Evolutionary conservation across 345 rosid species (phyloP).

Genomic region (Hevea brasiliensis): DNA sequence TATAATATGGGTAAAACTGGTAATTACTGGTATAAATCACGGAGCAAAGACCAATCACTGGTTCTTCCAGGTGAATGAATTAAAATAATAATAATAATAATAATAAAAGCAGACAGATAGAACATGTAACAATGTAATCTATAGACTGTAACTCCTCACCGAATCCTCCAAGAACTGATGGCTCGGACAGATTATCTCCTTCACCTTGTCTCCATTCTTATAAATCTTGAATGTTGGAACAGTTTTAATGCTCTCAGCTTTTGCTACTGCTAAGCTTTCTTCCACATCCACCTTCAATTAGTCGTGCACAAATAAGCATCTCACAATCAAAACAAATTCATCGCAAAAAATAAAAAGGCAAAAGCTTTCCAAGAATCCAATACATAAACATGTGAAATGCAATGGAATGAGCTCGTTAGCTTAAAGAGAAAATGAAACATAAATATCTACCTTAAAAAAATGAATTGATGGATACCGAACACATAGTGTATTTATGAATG

Average conservation of each 20-base stretch:
- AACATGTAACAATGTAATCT: background rate
- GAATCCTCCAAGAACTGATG: slow-evolving; percentile 77
- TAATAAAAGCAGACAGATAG: too few relatives aligned
- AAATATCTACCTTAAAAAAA: slow-evolving; percentile 61
- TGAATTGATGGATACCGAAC: slow-evolving; percentile 78
- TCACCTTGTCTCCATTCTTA: slow-evolving; percentile 70
- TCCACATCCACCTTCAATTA: slow-evolving; percentile 67
- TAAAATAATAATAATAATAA: too few relatives aligned
- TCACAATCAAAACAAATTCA: too few relatives aligned
- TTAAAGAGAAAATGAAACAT: background rate
- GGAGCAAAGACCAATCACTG: too few relatives aligned
- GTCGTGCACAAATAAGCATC: too few relatives aligned
- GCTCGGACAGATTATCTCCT: slow-evolving; percentile 89
- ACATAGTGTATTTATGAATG: slow-evolving; percentile 70
- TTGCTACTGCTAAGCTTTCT: slow-evolving; percentile 52
- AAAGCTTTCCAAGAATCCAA: too few relatives aligned
- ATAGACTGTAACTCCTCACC: slow-evolving; percentile 72
- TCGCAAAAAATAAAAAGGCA: background rate
- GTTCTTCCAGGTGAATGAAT: too few relatives aligned
- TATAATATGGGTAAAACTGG: slow-evolving; percentile 30
- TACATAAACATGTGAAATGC: background rate
- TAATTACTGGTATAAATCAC: slow-evolving; percentile 25
- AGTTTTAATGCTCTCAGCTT: slow-evolving; percentile 71
- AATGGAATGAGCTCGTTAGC: background rate
- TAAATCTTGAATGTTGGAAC: slow-evolving; percentile 94